These are phyloP conservation scores for Podospora bellae-mahoneyi DNA, from an alignment of 495 filamentous ascomycete species.

Conservation along the genomic window DNA sequence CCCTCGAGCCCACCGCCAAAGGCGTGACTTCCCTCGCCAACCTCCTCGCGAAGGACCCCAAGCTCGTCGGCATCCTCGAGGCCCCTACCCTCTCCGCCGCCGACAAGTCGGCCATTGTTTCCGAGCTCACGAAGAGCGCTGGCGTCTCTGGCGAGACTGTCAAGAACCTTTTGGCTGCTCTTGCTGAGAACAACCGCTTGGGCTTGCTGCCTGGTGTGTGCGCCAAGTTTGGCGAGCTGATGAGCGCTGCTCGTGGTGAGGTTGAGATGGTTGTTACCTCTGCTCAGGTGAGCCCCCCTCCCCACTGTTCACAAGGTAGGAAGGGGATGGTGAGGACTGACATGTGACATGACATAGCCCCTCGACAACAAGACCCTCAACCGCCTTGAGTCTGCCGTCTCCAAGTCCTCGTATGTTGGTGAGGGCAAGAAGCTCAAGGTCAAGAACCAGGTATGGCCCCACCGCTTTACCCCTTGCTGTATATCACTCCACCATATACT, in stretches of 20 bases:
- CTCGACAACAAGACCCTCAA: slow-evolving; percentile 80
- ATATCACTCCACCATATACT: neutral
- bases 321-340: neutral
- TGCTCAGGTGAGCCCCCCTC: slow-evolving; percentile 65
- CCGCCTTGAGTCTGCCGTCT: slow-evolving; percentile 80
- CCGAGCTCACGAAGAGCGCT: slow-evolving; percentile 76
- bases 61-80: slow-evolving; percentile 68
- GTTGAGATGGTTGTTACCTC: slow-evolving; percentile 86
- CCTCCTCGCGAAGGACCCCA: slow-evolving; percentile 73
- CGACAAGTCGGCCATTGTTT: slow-evolving; percentile 81
- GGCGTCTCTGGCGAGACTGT: slow-evolving; percentile 70
- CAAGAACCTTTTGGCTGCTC: slow-evolving; percentile 85
- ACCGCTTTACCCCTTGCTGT: neutral
- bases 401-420: slow-evolving; percentile 84
- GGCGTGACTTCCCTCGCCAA: slow-evolving; percentile 66
- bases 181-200: slow-evolving; percentile 95
- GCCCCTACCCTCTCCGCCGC: slow-evolving; percentile 71
- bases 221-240: slow-evolving; percentile 82
- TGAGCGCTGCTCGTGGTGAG: slow-evolving; percentile 87
- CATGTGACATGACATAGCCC: slow-evolving; percentile 49
- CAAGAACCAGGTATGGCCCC: slow-evolving; percentile 68
- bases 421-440: slow-evolving; percentile 97
- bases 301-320: neutral
- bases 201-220: slow-evolving; percentile 74
- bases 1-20: slow-evolving; percentile 77